phyloP scores from a whole-genome alignment of 768 basidiomycete genomes.

The Auriculariales sp. region DNA sequence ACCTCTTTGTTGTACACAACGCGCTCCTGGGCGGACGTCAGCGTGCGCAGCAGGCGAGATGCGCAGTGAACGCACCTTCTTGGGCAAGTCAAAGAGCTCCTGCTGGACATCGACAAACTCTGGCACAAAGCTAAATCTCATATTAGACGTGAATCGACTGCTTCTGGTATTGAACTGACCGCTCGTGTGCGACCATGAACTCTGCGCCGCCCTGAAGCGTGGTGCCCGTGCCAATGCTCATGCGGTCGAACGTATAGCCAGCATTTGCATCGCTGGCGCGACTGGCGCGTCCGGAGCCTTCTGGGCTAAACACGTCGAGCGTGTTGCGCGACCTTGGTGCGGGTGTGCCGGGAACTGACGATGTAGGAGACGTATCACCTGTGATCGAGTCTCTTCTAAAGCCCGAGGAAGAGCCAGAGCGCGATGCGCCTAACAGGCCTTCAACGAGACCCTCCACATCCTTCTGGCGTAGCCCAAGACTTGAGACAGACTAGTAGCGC shows the following conservation, averaged over 20 bases:
- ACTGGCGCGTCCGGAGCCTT: slow-evolving; percentile 53
- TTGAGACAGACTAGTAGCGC: slow-evolving; percentile 6
- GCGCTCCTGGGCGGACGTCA: slow-evolving; percentile 36
- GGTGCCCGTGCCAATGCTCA: slow-evolving; percentile 23
- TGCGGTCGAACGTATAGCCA: slow-evolving; percentile 28
- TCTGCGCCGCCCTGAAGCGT: not conserved
- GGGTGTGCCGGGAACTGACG: slow-evolving; percentile 62
- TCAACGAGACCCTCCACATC: slow-evolving; percentile 66
- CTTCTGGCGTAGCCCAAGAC: slow-evolving; percentile 7
- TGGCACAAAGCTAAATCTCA: slow-evolving; percentile 49
- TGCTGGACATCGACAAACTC: slow-evolving; percentile 82
- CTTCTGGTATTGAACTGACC: too few relatives aligned
- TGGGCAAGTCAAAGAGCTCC: slow-evolving; percentile 80
- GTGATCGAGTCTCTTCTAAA: slow-evolving; percentile 31
- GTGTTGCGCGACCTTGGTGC: slow-evolving; percentile 25
- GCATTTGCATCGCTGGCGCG: slow-evolving; percentile 44
- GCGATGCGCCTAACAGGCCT: slow-evolving; percentile 29
- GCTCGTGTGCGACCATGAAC: slow-evolving; percentile 1
- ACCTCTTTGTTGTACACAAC: slow-evolving; percentile 77
- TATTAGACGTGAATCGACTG: slow-evolving; percentile 9
- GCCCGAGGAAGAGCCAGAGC: slow-evolving; percentile 22
- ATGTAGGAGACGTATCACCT: slow-evolving; percentile 51
- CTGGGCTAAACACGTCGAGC: slow-evolving; percentile 19
- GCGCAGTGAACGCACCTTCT: slow-evolving; percentile 39
- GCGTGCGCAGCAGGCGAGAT: slow-evolving; percentile 10